Percentiles rank a stretch among this genome's conserved stretches.
phyloP scores from a whole-genome alignment of 306 rosid genomes.

The Ceratonia siliqua region DNA sequence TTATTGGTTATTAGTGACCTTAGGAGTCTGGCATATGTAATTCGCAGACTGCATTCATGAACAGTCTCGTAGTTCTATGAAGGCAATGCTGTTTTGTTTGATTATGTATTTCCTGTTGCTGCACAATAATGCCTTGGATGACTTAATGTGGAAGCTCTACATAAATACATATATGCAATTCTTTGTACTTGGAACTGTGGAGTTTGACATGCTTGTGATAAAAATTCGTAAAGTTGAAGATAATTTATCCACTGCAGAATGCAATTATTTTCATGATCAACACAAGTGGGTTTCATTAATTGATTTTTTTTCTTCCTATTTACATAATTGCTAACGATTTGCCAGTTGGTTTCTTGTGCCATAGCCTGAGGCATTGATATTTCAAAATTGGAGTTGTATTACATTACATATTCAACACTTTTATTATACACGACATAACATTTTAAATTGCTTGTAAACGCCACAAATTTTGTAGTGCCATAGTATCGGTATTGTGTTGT shows the following conservation, averaged over 20 bases:
- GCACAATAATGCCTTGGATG: constrained; percentile 4
- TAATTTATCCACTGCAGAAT: neutral
- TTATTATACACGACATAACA: no score
- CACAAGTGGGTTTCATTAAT: neutral
- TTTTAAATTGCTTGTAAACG: no score
- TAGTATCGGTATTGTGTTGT: no score
- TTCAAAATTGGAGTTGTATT: no score
- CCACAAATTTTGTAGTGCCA: no score
- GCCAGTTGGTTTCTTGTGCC: no score
- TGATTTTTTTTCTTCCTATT: no score
- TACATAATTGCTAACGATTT: no score
- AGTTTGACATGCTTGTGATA: neutral
- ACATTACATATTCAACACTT: no score
- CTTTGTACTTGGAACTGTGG: constrained; percentile 2
- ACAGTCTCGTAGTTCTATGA: neutral
- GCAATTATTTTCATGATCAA: neutral
- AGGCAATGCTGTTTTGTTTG: constrained; percentile 15
- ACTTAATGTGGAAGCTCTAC: neutral
- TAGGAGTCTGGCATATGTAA: constrained; percentile 20
- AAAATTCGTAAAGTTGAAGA: neutral
- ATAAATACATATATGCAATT: neutral
- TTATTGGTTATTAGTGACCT: constrained; percentile 30
- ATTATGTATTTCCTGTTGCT: constrained; percentile 16
- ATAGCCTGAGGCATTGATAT: no score
- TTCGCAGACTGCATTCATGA: constrained; percentile 5